These are phyloP conservation scores for Iris pallida DNA, from an alignment of 116 monocot genomes.

Conservation along the genomic window DNA sequence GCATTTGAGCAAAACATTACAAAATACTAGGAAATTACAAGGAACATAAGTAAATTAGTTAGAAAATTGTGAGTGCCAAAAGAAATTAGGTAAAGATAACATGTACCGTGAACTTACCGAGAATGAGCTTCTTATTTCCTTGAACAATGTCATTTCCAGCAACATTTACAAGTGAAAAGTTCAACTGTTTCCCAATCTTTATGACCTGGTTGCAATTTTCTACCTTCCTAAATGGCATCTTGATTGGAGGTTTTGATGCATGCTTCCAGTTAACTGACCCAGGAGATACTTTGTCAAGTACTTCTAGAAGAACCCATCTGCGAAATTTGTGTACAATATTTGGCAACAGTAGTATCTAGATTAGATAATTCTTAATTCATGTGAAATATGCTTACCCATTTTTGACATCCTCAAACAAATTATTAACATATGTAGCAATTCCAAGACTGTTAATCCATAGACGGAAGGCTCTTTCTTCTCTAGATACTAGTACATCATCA, in stretches of 20 bases:
- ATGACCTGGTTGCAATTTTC: slow-evolving; percentile 68
- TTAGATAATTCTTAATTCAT: too few species aligned
- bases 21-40: too few species aligned
- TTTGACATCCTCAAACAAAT: slow-evolving; percentile 92
- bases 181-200: slow-evolving; percentile 42
- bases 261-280: slow-evolving; percentile 59
- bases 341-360: not conserved
- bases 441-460: slow-evolving; percentile 98
- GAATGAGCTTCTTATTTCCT: slow-evolving; percentile 63
- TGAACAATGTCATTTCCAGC: slow-evolving; percentile 67
- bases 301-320: slow-evolving; percentile 60
- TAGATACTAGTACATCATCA: slow-evolving; percentile 55
- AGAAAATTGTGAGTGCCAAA: too few species aligned
- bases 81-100: too few species aligned
- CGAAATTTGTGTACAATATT: slow-evolving; percentile 10
- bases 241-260: slow-evolving; percentile 59
- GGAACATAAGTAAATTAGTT: too few species aligned
- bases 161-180: slow-evolving; percentile 57
- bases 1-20: too few species aligned
- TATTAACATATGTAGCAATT: slow-evolving; percentile 67
- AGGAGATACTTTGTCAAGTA: slow-evolving; percentile 59
- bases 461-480: slow-evolving; percentile 89
- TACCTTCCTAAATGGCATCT: slow-evolving; percentile 58
- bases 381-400: slow-evolving; percentile 55
- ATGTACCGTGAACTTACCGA: slow-evolving; percentile 28